A percentile compares a stretch with the other conserved stretches of the same genome.
Conservation (phyloP, 192 early-diverging fungal genomes). For the Podila epicladia region DNA sequence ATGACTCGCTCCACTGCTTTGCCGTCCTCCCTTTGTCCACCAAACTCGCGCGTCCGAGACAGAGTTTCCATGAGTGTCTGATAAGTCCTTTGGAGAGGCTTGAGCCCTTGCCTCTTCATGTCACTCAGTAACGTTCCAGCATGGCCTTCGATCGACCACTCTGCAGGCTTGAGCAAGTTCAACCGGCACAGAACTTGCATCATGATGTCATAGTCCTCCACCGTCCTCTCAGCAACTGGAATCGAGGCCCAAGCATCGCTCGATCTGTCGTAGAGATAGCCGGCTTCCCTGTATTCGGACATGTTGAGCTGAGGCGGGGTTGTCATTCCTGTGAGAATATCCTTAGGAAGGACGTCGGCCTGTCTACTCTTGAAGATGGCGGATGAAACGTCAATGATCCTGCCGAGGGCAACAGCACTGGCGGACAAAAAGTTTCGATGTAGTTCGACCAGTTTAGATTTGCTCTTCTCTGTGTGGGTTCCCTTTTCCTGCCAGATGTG, state of each 20-base stretch:
- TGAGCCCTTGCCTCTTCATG: conserved; percentile 21
- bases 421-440: conserved; percentile 14
- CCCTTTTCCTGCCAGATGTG: conserved; percentile 22
- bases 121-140: background rate
- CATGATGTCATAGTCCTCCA: conserved; percentile 31
- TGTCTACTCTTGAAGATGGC: conserved; percentile 24
- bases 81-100: conserved; percentile 24
- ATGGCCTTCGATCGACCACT: conserved; percentile 12
- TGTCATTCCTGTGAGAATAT: conserved; percentile 28
- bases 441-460: background rate
- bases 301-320: conserved; percentile 29
- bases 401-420: conserved; percentile 15
- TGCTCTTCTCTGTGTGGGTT: background rate
- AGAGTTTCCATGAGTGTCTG: conserved; percentile 28
- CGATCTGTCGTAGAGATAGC: conserved; percentile 10
- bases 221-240: conserved; percentile 8
- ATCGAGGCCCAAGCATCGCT: conserved; percentile 8
- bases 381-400: conserved; percentile 16
- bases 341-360: conserved; percentile 15
- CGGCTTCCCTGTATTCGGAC: conserved; percentile 13
- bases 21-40: conserved; percentile 12
- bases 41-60: conserved; percentile 33
- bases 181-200: conserved; percentile 19
- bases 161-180: conserved; percentile 20
- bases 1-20: background rate